These are phyloP conservation scores for Sisymbrium irio DNA, from an alignment of 345 rosid genomes.

Conservation along the genomic window DNA sequence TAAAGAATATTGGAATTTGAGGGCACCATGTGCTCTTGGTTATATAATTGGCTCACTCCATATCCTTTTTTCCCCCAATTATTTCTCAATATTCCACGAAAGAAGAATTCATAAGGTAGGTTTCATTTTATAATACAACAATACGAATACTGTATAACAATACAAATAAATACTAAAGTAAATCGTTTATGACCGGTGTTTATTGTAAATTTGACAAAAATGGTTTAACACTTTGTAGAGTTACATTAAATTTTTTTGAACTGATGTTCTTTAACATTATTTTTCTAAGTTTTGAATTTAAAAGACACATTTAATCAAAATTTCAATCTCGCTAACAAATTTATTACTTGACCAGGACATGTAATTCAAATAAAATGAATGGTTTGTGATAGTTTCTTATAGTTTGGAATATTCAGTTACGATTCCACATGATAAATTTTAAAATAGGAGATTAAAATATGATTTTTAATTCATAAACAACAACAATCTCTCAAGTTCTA, in stretches of 20 bases:
- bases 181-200: not conserved
- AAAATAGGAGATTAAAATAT: too few relatives aligned
- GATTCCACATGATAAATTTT: too few relatives aligned
- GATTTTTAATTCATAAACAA: too few relatives aligned
- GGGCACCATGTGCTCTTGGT: slow-evolving; percentile 22
- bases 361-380: too few relatives aligned
- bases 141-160: not conserved
- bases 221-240: not conserved
- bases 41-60: not conserved
- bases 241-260: too few relatives aligned
- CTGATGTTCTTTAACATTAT: too few relatives aligned
- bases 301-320: not conserved
- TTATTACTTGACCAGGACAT: too few relatives aligned
- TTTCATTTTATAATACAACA: not conserved
- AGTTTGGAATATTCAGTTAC: too few relatives aligned
- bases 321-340: too few relatives aligned
- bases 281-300: too few relatives aligned
- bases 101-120: not conserved
- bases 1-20: slow-evolving; percentile 6
- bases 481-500: too few relatives aligned
- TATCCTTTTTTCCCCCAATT: not conserved
- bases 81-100: not conserved
- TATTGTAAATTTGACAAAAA: not conserved
- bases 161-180: not conserved
- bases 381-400: too few relatives aligned